Evolutionary conservation across 768 basidiomycete species (phyloP).

Genomic region (Auricularia cornea): DNA sequence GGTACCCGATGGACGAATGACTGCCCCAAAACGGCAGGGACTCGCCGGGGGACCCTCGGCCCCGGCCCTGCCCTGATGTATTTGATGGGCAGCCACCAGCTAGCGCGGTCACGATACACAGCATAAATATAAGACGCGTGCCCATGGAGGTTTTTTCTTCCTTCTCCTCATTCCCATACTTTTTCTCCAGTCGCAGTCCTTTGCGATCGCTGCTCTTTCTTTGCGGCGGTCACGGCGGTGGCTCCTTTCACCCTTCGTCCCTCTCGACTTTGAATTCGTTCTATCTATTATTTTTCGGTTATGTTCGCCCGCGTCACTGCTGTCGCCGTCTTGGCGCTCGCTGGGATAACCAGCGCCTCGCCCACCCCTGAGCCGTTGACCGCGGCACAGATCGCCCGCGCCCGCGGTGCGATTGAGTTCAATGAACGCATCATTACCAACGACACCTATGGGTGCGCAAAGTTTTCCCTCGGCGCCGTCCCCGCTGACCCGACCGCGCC

Average conservation of each 20-base stretch:
- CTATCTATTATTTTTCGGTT: slow-evolving; percentile 1
- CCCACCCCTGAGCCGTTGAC: not conserved
- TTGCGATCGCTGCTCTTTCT: no score
- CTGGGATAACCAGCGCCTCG: not conserved
- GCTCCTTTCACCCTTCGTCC: no score
- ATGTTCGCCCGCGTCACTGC: not conserved
- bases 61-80: no score
- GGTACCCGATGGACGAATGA: no score
- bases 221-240: no score
- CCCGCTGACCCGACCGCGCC: not conserved
- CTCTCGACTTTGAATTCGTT: no score
- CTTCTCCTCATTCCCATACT: not conserved
- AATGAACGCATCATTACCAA: not conserved
- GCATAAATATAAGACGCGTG: no score
- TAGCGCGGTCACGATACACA: no score
- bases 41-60: no score
- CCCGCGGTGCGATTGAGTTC: not conserved
- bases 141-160: no score
- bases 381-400: not conserved
- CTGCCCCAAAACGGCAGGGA: no score
- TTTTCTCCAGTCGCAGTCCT: not conserved
- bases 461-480: not conserved
- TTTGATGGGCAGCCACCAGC: no score
- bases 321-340: not conserved
- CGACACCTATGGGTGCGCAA: not conserved